Percentiles rank a stretch among this genome's conserved stretches.
phyloP scores from a whole-genome alignment of 2,329 filamentous ascomycete species.

The Trichoderma gracile region DNA sequence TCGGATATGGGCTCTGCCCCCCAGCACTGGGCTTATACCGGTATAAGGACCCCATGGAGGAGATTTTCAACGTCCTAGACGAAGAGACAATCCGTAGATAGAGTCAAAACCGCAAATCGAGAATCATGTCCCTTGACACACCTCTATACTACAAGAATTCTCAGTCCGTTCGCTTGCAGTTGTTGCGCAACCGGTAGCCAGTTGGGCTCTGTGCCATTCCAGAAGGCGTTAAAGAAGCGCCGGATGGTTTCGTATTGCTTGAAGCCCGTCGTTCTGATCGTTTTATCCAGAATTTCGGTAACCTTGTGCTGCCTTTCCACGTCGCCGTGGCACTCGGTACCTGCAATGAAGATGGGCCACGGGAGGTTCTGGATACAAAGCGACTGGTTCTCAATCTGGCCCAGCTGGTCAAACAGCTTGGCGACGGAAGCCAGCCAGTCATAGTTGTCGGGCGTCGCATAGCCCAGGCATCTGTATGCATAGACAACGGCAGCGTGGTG shows the following conservation, averaged over 20 bases:
- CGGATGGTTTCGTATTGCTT: conserved; percentile 31
- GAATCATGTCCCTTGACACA: neutral
- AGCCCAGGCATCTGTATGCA: conserved; percentile 33
- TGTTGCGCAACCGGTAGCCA: conserved; percentile 34
- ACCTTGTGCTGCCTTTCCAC: conserved; percentile 29
- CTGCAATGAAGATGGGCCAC: conserved; percentile 37
- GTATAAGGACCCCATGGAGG: conserved; percentile 42
- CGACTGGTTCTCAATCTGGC: conserved; percentile 30
- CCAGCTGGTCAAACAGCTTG: conserved; percentile 32
- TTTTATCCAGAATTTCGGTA: conserved; percentile 26
- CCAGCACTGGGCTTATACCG: conserved; percentile 41
- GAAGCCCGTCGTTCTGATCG: conserved; percentile 32
- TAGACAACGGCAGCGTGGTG: conserved; percentile 36
- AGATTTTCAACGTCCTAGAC: conserved; percentile 41
- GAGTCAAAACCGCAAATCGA: neutral
- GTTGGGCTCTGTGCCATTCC: conserved; percentile 31
- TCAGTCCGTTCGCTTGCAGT: conserved; percentile 30
- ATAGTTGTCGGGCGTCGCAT: conserved; percentile 20
- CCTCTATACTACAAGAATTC: conserved; percentile 30
- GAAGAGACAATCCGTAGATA: conserved; percentile 39
- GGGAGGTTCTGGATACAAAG: conserved; percentile 36
- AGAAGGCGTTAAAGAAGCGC: conserved; percentile 33
- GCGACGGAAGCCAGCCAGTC: conserved; percentile 28
- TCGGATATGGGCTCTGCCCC: conserved; percentile 39
- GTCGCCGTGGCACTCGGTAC: conserved; percentile 33